These are phyloP conservation scores for Fusarium nisikadoi DNA, from an alignment of 2,329 filamentous ascomycete species.

Conservation along the genomic window DNA sequence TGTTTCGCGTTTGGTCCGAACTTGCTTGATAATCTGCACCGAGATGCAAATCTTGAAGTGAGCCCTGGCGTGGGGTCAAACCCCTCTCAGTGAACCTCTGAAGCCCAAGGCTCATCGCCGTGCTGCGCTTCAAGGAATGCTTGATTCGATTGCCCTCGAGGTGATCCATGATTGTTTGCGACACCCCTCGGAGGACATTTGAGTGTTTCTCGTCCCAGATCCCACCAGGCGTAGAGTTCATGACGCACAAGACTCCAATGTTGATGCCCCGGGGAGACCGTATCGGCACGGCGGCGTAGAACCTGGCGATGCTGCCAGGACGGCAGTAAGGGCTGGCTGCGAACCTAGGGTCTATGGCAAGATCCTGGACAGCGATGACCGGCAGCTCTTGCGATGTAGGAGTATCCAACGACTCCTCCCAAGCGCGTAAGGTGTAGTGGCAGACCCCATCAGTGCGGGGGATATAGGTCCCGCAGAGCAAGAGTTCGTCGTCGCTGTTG, in stretches of 20 bases:
- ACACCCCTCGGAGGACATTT: background rate
- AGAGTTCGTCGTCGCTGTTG: background rate
- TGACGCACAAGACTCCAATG: background rate
- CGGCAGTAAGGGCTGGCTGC: background rate
- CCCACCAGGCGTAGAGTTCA: background rate
- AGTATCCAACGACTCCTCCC: rapidly evolving
- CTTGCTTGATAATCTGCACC: rapidly evolving
- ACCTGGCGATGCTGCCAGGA: background rate
- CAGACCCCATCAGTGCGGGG: background rate
- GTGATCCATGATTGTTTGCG: background rate
- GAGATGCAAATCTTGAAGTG: background rate
- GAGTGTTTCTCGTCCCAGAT: background rate
- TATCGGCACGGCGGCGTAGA: background rate
- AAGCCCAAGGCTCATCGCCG: background rate
- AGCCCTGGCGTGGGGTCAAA: background rate
- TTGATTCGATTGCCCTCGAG: background rate
- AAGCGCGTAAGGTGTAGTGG: background rate
- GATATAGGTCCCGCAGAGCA: background rate
- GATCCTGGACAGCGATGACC: background rate
- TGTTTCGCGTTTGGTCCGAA: too few relatives aligned
- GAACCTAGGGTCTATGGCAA: background rate
- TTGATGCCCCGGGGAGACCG: conserved; percentile 5
- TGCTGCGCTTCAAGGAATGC: background rate
- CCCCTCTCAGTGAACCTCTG: background rate
- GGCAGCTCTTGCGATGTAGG: background rate